Conservation (phyloP, 2,329 filamentous ascomycete genomes). For the Emergomyces orientalis region DNA sequence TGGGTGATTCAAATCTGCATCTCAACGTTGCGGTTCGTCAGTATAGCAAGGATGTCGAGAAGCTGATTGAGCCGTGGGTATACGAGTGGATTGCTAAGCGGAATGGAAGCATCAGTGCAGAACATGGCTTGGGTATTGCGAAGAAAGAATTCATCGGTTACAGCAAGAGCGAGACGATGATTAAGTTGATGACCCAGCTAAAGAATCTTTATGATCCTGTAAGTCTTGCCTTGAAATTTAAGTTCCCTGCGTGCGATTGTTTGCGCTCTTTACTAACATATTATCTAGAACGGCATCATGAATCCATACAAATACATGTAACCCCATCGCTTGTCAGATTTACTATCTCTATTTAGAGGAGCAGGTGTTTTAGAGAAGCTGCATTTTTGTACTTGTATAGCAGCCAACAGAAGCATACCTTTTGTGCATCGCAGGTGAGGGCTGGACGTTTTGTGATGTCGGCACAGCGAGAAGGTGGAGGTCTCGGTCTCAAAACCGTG, state of each 20-base stretch:
- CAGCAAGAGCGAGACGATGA: slow-evolving; percentile 77
- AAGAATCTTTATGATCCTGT: slow-evolving; percentile 93
- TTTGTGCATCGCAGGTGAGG: background rate
- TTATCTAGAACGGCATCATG: slow-evolving; percentile 81
- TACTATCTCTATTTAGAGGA: background rate
- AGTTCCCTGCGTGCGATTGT: background rate
- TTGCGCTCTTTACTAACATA: slow-evolving; percentile 15
- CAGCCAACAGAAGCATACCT: background rate
- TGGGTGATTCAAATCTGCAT: slow-evolving; percentile 95
- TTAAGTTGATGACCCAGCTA: slow-evolving; percentile 87
- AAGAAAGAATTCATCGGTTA: slow-evolving; percentile 96
- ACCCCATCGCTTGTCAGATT: slow-evolving; percentile 15
- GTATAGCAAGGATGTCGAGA: slow-evolving; percentile 82
- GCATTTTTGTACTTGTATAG: background rate
- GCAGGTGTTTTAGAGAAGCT: background rate
- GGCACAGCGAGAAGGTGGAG: too few species aligned
- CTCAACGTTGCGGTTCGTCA: slow-evolving; percentile 75
- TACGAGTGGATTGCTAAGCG: slow-evolving; percentile 92
- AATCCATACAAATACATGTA: slow-evolving; percentile 95
- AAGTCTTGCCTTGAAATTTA: slow-evolving; percentile 34
- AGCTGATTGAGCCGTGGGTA: slow-evolving; percentile 82
- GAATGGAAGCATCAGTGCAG: slow-evolving; percentile 88
- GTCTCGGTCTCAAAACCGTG: too few species aligned
- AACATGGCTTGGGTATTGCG: slow-evolving; percentile 85
- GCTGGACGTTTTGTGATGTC: too few species aligned